phyloP scores from a whole-genome alignment of 768 basidiomycete genomes.

The Artomyces pyxidatus region DNA sequence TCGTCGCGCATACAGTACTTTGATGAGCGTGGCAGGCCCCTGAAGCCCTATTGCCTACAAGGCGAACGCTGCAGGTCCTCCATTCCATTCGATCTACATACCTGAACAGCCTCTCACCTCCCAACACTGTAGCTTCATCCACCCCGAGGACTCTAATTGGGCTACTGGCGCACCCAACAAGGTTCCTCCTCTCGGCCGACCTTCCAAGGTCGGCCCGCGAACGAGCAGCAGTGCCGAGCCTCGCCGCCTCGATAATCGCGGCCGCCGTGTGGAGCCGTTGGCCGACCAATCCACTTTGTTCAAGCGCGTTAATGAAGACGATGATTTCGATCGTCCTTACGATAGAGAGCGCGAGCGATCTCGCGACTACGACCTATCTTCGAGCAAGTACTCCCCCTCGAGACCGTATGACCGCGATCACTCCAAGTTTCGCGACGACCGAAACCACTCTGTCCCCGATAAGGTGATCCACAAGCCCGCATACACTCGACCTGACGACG shows the following conservation, averaged over 20 bases:
- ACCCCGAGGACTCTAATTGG: neutral
- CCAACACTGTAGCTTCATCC: slow-evolving; percentile 3
- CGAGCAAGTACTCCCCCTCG: too few relatives aligned
- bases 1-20: slow-evolving; percentile 5
- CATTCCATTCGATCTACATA: too few relatives aligned
- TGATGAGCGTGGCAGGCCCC: neutral
- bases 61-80: slow-evolving; percentile 1
- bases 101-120: too few relatives aligned
- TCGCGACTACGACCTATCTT: too few relatives aligned
- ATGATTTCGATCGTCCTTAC: neutral
- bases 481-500: too few relatives aligned
- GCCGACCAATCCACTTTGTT: neutral
- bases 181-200: neutral
- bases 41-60: neutral
- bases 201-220: neutral
- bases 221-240: neutral
- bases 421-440: too few relatives aligned
- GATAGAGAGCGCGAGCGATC: neutral
- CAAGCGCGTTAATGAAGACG: neutral
- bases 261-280: neutral
- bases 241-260: neutral
- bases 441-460: too few relatives aligned
- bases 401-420: too few relatives aligned
- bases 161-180: neutral
- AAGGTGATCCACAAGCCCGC: too few relatives aligned